Evolutionary conservation across 768 basidiomycete species (phyloP).

Genomic region (Leccinellum rugosiceps): DNA sequence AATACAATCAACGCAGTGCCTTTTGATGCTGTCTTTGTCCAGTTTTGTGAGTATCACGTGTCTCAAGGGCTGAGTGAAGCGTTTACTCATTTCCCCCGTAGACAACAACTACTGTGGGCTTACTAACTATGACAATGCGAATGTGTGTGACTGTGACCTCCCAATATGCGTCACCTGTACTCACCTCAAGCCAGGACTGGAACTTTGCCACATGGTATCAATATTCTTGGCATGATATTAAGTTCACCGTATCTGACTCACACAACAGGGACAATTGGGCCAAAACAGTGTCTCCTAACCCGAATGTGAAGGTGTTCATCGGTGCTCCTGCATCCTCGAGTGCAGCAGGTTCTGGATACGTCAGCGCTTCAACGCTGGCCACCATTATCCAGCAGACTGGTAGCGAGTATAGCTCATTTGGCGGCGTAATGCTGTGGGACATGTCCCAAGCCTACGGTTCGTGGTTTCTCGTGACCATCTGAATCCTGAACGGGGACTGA

Average conservation of each 20-base stretch:
- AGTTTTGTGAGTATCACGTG: conserved; percentile 37
- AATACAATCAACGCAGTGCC: conserved; percentile 38
- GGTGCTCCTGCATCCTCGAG: conserved; percentile 44
- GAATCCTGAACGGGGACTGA: background rate
- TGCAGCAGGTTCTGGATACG: conserved; percentile 46
- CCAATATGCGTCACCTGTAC: background rate
- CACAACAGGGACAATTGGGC: conserved; percentile 48
- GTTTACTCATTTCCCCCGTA: conserved; percentile 12
- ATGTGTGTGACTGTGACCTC: conserved; percentile 19
- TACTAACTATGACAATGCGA: conserved; percentile 42
- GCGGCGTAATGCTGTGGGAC: conserved; percentile 45
- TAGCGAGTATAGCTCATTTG: conserved; percentile 42
- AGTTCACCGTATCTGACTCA: background rate
- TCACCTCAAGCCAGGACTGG: conserved; percentile 40
- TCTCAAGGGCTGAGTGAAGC: background rate
- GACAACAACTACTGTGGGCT: conserved; percentile 50
- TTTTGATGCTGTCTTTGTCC: conserved; percentile 51
- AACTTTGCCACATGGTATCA: conserved; percentile 42
- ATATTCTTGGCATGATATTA: background rate
- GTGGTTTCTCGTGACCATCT: background rate
- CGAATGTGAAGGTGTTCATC: conserved; percentile 46
- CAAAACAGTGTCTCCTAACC: conserved; percentile 40
- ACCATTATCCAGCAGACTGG: conserved; percentile 34
- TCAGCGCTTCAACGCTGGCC: conserved; percentile 33
- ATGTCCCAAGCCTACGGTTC: conserved; percentile 45